phyloP scores from a whole-genome alignment of 176 grass and related monocot species.

The Cenchrus purpureus region DNA sequence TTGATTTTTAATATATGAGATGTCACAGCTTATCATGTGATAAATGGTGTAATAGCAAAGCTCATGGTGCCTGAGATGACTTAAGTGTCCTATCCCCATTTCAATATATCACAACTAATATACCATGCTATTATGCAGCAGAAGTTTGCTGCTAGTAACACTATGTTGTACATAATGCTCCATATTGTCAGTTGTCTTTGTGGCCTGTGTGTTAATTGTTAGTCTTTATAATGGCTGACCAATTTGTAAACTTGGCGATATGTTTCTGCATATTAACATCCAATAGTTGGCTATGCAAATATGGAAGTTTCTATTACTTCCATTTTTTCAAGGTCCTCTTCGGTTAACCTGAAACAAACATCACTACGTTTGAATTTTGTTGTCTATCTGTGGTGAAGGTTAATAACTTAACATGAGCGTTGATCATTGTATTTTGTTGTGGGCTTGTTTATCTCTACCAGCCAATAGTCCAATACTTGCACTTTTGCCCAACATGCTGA shows the following conservation, averaged over 20 bases:
- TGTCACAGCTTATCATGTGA: not conserved
- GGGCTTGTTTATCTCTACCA: not conserved
- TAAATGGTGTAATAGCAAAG: not conserved
- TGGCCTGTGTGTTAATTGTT: not conserved
- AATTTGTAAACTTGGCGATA: not conserved
- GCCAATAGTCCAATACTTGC: not conserved
- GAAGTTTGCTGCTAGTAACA: not conserved
- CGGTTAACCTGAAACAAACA: not conserved
- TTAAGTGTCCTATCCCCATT: not conserved
- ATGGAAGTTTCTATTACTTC: not conserved
- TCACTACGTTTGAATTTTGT: not conserved
- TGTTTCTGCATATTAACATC: not conserved
- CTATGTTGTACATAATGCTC: not conserved
- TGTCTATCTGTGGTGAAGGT: not conserved
- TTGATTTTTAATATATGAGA: not conserved
- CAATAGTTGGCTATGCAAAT: not conserved
- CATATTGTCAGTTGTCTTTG: not conserved
- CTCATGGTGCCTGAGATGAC: not conserved
- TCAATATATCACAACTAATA: slow-evolving; percentile 2
- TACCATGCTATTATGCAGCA: not conserved
- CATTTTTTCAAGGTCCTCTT: not conserved
- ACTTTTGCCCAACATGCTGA: not conserved
- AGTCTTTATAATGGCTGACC: not conserved
- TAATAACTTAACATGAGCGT: not conserved
- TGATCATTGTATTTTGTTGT: not conserved